Evolutionary conservation across 257 asterid genomes (phyloP).

Genomic region (Nicotiana paniculata): DNA sequence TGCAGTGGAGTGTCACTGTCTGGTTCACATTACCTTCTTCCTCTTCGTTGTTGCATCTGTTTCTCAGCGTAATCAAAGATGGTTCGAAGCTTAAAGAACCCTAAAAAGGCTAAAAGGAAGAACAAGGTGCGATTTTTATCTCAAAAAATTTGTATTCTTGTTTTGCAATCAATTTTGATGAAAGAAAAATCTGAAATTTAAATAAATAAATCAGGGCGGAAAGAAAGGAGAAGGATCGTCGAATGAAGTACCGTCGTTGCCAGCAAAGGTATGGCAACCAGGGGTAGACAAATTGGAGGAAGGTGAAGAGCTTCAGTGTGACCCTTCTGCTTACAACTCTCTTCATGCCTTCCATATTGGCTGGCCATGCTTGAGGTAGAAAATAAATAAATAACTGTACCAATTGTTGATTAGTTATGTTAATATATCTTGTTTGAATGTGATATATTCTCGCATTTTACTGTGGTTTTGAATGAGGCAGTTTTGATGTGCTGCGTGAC

Average conservation of each 20-base stretch:
- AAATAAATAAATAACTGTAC: no score
- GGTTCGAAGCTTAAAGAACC: constrained; percentile 72
- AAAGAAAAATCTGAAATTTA: background rate
- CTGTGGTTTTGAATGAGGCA: constrained; percentile 27
- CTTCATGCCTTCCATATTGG: constrained; percentile 81
- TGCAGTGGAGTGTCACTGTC: background rate
- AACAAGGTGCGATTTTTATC: constrained; percentile 38
- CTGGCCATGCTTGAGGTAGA: constrained; percentile 87
- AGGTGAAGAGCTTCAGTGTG: constrained; percentile 93
- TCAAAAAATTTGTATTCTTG: background rate
- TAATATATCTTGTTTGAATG: background rate
- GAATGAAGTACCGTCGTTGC: constrained; percentile 32
- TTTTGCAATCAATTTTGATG: background rate
- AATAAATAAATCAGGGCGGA: constrained; percentile 28
- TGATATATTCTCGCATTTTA: background rate
- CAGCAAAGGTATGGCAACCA: constrained; percentile 85
- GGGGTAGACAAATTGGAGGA: constrained; percentile 83
- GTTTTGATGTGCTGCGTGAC: constrained; percentile 84
- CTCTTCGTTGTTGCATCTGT: background rate
- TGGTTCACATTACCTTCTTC: background rate
- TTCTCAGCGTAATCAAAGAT: constrained; percentile 18
- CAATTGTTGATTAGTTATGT: background rate
- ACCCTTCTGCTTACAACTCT: constrained; percentile 79
- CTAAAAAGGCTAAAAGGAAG: constrained; percentile 64
- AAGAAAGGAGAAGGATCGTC: constrained; percentile 63